A percentile compares a stretch with the other conserved stretches of the same genome.
phyloP scores from a whole-genome alignment of 805 yeast genomes.

The Candida parachauliodes region DNA sequence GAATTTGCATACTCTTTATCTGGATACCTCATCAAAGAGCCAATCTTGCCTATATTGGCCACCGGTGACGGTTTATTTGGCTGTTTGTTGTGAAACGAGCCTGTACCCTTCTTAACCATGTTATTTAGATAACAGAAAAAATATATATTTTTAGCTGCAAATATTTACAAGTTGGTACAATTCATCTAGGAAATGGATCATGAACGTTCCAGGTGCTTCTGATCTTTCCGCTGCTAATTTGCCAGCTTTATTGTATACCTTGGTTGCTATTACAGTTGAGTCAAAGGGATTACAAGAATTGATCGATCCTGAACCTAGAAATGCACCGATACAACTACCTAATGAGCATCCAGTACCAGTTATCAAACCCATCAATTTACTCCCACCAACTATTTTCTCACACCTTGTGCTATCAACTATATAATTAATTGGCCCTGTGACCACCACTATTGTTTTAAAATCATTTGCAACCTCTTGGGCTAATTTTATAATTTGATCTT shows the following conservation, averaged over 20 bases:
- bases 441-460: constrained; percentile 58
- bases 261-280: constrained; percentile 54
- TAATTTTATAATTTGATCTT: constrained; percentile 29
- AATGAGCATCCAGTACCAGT: constrained; percentile 86
- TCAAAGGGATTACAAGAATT: constrained; percentile 25
- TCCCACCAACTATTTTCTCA: constrained; percentile 50
- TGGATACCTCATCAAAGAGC: constrained; percentile 31
- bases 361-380: constrained; percentile 56
- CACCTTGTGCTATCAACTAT: constrained; percentile 16
- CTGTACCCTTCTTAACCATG: constrained; percentile 10
- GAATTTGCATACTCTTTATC: constrained; percentile 41
- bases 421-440: constrained; percentile 54
- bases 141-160: not conserved
- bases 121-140: not conserved
- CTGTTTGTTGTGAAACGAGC: constrained; percentile 7
- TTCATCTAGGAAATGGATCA: constrained; percentile 44
- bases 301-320: constrained; percentile 42
- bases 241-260: constrained; percentile 61
- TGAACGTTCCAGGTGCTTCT: constrained; percentile 56
- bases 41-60: constrained; percentile 32
- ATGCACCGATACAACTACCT: constrained; percentile 67
- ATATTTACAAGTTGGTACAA: constrained; percentile 17
- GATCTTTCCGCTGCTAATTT: constrained; percentile 40
- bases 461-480: constrained; percentile 49
- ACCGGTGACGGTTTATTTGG: constrained; percentile 32